Base-by-base conservation (phyloP, 73 alveolate genomes). In the Paramecium tetraurelia region DNA sequence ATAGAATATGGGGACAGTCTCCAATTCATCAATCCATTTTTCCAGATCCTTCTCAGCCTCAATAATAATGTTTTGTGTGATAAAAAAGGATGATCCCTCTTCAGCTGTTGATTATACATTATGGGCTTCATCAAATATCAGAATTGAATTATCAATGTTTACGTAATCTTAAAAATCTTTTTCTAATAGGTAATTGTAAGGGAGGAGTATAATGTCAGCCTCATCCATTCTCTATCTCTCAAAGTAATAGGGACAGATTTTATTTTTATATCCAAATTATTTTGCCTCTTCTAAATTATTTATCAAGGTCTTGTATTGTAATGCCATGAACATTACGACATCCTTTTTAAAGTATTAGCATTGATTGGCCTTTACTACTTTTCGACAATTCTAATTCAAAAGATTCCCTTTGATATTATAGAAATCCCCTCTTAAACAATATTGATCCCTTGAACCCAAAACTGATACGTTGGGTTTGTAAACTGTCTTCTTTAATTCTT, bases 361-460 rank as follows among this genome's bases (percentile, higher is more conserved):
- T 33, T 14, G 57, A 4, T 46, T 40, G 22, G 50, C 53, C 24
- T 89, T 89, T 21, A 89, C 57, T 24, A 63, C 85, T 46, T 89
- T 89, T 22, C 77, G 29, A 46, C 94, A 89, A 31, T 58, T 41
- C n/a, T 58, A 70, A 72, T 89, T 89, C 14, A 89, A 40, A 5
- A 89, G 22, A 44, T 50, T 57, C 20, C 94, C 94, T 72, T 72
- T 83, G 4, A 92, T 58, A 46, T 83, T 68, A 31, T 68, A 58
- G 27, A 95, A 41, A n/a, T 95, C 92, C 22, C 87, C 69, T 83
- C 96, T 95, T 11, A 97, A 72, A 94, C 99, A 97, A 8, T 92
- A 92, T 50, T 96, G 86, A 59, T 95, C 96, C 90, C 99, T 97
- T 10, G 98, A 95, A 31, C 97, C 96, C 59, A 96, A 76, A 70